A percentile compares a stretch with the other conserved stretches of the same genome.
Conservation (phyloP, 2,329 filamentous ascomycete genomes). For the Xylaria sp. region DNA sequence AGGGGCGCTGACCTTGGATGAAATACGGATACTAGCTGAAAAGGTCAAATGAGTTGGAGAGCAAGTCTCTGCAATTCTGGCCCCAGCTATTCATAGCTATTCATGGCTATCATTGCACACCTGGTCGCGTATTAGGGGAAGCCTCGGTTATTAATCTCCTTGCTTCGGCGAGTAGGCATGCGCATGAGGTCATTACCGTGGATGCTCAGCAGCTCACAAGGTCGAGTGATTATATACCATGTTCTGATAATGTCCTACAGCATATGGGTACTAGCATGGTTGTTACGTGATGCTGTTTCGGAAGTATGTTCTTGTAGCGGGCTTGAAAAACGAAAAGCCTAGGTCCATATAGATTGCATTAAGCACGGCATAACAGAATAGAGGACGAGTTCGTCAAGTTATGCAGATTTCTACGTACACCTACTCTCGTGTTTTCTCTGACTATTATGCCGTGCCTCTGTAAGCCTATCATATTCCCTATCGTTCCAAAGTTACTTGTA, state of each 20-base stretch:
- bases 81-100: not conserved
- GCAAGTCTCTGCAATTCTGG: not conserved
- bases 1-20: conserved; percentile 41
- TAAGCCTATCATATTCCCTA: not conserved
- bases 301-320: not conserved
- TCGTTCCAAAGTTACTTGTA: not conserved
- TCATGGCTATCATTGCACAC: not conserved
- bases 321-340: not conserved
- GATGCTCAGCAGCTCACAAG: not conserved
- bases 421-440: not conserved
- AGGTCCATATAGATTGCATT: not conserved
- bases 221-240: not conserved
- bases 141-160: not conserved
- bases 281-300: not conserved
- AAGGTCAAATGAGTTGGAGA: not conserved
- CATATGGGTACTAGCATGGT: not conserved
- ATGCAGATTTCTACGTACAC: not conserved
- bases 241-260: not conserved
- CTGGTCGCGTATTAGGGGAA: not conserved
- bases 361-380: not conserved
- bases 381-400: not conserved
- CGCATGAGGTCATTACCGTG: not conserved
- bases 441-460: not conserved
- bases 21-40: not conserved
- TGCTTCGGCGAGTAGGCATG: not conserved